These are phyloP conservation scores for Pseudogymnoascus sp. DNA, from an alignment of 2,329 filamentous ascomycete genomes.

Conservation along the genomic window DNA sequence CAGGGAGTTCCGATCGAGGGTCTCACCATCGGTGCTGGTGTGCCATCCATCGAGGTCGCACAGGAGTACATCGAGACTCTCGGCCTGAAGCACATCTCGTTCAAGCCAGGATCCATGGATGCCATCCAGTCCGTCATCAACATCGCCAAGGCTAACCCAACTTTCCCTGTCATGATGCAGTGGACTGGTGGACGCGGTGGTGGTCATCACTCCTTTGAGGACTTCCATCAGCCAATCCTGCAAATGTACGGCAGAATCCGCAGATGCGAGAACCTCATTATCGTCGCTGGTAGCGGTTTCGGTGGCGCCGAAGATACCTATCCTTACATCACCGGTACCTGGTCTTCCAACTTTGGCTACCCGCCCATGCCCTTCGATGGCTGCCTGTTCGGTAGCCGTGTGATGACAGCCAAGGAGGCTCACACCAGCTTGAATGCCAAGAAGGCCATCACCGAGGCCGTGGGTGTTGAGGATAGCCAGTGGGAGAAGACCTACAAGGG, in stretches of 20 bases:
- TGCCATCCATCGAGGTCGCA: slow-evolving; percentile 86
- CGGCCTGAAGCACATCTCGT: slow-evolving; percentile 84
- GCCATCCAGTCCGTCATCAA: slow-evolving; percentile 86
- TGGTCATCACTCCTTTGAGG: slow-evolving; percentile 90
- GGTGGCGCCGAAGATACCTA: slow-evolving; percentile 86
- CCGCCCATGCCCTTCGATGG: slow-evolving; percentile 93
- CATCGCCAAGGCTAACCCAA: slow-evolving; percentile 87
- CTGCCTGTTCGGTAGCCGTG: slow-evolving; percentile 79
- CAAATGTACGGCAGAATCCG: slow-evolving; percentile 87
- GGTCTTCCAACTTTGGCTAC: slow-evolving; percentile 81
- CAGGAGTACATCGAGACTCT: slow-evolving; percentile 91
- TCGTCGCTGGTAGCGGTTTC: slow-evolving; percentile 87
- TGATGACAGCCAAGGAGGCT: slow-evolving; percentile 92
- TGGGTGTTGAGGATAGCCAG: slow-evolving; percentile 69
- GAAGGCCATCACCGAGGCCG: slow-evolving; percentile 79
- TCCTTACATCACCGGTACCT: slow-evolving; percentile 80
- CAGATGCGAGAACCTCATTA: slow-evolving; percentile 75
- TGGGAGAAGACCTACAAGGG: slow-evolving; percentile 96
- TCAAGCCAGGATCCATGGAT: slow-evolving; percentile 86
- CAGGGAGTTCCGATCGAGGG: slow-evolving; percentile 89
- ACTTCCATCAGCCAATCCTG: slow-evolving; percentile 87
- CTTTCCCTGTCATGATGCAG: slow-evolving; percentile 85
- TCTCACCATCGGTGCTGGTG: slow-evolving; percentile 84
- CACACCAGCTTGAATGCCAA: slow-evolving; percentile 82
- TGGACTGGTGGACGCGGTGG: slow-evolving; percentile 93